Conservation (phyloP, 306 rosid species). For the Vigna mungo region DNA sequence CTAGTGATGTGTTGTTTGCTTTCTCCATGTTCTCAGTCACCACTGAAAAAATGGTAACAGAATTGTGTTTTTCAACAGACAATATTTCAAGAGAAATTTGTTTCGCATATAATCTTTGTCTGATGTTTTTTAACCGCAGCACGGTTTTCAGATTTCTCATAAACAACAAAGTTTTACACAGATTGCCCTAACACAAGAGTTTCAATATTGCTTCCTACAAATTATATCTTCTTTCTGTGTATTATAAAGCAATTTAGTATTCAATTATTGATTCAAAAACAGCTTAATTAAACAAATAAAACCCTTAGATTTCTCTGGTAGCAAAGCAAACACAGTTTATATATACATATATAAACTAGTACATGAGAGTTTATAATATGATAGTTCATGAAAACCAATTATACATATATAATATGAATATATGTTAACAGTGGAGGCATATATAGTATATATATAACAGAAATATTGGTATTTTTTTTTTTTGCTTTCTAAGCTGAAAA, state of each 20-base stretch:
- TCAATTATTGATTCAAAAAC: not conserved
- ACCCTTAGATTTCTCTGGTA: not conserved
- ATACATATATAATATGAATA: no score
- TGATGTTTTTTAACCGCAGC: no score
- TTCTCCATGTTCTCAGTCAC: conserved; percentile 57
- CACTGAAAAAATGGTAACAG: not conserved
- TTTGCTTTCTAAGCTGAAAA: not conserved
- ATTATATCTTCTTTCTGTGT: not conserved
- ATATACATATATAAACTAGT: no score
- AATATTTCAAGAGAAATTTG: not conserved
- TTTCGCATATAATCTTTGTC: no score
- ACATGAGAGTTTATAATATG: no score
- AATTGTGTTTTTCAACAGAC: not conserved
- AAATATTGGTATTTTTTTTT: not conserved
- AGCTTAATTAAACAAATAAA: not conserved
- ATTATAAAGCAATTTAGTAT: not conserved
- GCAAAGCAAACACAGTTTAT: not conserved
- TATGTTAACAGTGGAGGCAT: not conserved
- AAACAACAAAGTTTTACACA: no score
- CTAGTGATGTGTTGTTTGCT: conserved; percentile 47
- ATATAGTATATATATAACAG: no score
- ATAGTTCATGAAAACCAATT: no score
- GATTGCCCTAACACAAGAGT: not conserved
- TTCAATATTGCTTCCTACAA: not conserved
- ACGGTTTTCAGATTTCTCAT: no score